Conservation (phyloP, 176 grass and related monocot species). For the Juncus effusus region DNA sequence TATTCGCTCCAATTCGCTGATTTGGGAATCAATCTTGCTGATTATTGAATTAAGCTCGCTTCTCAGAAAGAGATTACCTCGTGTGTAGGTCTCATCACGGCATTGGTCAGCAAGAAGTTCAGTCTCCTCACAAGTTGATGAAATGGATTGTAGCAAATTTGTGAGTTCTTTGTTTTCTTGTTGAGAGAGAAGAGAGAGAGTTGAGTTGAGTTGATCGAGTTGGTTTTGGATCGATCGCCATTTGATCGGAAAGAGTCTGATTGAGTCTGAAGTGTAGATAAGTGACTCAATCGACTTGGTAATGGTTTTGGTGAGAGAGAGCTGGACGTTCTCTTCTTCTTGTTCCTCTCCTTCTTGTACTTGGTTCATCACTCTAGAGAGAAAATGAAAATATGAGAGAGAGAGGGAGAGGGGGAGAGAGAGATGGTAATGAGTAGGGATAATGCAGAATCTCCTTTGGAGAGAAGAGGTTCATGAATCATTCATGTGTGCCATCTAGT, state of each 20-base stretch:
- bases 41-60: constrained; percentile 70
- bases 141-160: constrained; percentile 30
- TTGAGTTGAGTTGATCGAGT: constrained; percentile 60
- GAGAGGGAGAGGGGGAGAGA: background rate
- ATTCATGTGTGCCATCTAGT: constrained; percentile 7
- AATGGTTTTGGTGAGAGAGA: constrained; percentile 16
- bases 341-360: constrained; percentile 20
- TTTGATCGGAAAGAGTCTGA: constrained; percentile 61
- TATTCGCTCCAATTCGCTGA: constrained; percentile 46
- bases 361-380: constrained; percentile 25
- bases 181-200: constrained; percentile 23
- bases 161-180: constrained; percentile 25
- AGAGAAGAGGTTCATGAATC: constrained; percentile 7
- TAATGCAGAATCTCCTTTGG: constrained; percentile 17
- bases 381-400: background rate
- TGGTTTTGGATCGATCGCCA: constrained; percentile 60
- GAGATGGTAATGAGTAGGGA: background rate
- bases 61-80: constrained; percentile 79
- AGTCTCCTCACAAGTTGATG: constrained; percentile 24
- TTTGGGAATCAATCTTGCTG: constrained; percentile 41
- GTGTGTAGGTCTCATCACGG: constrained; percentile 45
- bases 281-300: constrained; percentile 28
- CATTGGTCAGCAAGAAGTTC: constrained; percentile 46
- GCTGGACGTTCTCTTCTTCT: constrained; percentile 27
- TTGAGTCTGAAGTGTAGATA: constrained; percentile 44